A percentile compares a stretch with the other conserved stretches of the same genome.
Conservation (phyloP, 441 rosid genomes). For the Gossypium trilobum region DNA sequence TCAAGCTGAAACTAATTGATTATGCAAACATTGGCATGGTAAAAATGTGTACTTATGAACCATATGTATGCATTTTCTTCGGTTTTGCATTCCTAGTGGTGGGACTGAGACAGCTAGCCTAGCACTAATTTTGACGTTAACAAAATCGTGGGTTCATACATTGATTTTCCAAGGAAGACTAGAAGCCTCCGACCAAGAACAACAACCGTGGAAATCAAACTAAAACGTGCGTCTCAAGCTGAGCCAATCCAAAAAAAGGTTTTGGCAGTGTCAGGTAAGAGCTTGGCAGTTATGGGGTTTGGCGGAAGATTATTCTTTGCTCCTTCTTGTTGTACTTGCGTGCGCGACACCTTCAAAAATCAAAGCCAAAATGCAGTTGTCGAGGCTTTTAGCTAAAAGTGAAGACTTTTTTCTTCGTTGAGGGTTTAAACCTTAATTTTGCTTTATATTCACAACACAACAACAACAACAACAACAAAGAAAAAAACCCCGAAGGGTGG, state of each 20-base stretch:
- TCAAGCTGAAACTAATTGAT: background rate
- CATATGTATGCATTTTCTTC: background rate
- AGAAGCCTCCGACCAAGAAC: background rate
- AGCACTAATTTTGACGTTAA: background rate
- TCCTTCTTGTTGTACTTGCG: conserved; percentile 25
- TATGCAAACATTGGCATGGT: background rate
- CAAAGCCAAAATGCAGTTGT: background rate
- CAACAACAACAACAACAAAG: background rate
- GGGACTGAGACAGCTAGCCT: background rate
- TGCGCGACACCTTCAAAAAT: conserved; percentile 22
- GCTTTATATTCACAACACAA: background rate
- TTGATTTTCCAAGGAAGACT: background rate
- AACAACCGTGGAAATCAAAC: background rate
- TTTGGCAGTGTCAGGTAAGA: background rate
- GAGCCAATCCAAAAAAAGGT: background rate
- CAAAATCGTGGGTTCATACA: background rate
- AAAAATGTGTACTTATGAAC: background rate
- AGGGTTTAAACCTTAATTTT: background rate
- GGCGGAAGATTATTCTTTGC: conserved; percentile 6
- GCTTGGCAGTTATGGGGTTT: background rate
- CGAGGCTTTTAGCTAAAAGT: background rate
- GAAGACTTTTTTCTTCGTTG: background rate
- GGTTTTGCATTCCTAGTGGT: background rate
- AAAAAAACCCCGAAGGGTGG: background rate
- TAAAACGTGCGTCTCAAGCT: background rate